These are phyloP conservation scores for Vitis hybrid DNA, from an alignment of 177 flowering plant genomes.

Conservation along the genomic window DNA sequence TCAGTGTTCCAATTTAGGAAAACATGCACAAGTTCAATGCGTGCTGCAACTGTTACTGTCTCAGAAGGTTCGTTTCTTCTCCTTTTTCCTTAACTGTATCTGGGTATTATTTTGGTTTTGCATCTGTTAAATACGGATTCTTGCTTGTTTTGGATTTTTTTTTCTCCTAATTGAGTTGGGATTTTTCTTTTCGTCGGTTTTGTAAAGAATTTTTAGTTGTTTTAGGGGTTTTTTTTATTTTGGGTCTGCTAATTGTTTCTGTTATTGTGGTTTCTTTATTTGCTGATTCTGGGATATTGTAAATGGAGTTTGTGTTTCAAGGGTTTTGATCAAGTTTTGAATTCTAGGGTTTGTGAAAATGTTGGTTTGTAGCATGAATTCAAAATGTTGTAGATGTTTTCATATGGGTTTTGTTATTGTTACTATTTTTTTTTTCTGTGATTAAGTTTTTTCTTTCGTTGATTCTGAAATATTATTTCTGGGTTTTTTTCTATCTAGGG, in stretches of 20 bases:
- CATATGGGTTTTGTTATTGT: no score
- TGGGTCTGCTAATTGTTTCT: neutral
- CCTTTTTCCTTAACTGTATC: neutral
- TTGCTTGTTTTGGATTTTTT: neutral
- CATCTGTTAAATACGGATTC: neutral
- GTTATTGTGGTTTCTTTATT: neutral
- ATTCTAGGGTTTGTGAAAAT: constrained; percentile 8
- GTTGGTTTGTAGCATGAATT: constrained; percentile 38
- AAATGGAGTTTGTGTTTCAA: constrained; percentile 4
- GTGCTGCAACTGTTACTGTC: neutral
- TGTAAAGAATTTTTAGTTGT: neutral
- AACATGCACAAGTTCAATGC: neutral
- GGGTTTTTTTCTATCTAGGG: constrained; percentile 13
- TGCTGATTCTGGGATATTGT: neutral
- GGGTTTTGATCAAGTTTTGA: constrained; percentile 18
- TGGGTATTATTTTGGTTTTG: neutral
- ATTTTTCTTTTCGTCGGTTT: neutral
- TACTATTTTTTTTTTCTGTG: neutral
- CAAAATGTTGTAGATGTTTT: constrained; percentile 18
- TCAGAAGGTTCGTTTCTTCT: neutral
- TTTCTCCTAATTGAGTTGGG: neutral
- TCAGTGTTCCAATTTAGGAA: neutral
- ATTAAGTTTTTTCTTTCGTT: neutral
- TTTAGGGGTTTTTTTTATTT: neutral
- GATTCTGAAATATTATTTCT: neutral